phyloP scores from a whole-genome alignment of 2,329 filamentous ascomycete species.

The Pseudogymnoascus sp. region DNA sequence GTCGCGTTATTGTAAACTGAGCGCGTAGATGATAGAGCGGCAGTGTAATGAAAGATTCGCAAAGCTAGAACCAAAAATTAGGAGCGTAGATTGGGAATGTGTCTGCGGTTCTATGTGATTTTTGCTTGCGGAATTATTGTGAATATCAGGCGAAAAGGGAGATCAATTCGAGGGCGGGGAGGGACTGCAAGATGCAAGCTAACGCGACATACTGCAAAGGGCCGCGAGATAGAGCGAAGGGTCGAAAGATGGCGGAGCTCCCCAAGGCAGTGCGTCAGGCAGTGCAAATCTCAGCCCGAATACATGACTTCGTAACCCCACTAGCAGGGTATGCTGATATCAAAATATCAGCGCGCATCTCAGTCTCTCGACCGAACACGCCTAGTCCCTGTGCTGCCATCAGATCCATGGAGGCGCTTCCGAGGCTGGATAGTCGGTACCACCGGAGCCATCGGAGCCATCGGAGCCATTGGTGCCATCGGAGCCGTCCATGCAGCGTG shows the following conservation, averaged over 20 bases:
- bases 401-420: conserved; percentile 3
- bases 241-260: background rate
- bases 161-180: background rate
- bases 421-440: background rate
- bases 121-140: background rate
- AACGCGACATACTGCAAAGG: background rate
- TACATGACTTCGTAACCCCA: background rate
- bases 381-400: background rate
- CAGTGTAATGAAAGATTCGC: background rate
- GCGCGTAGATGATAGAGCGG: background rate
- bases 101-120: background rate
- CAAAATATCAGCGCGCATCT: background rate
- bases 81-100: background rate
- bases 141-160: background rate
- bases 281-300: background rate
- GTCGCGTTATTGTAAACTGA: background rate
- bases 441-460: background rate
- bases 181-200: background rate
- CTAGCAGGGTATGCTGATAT: background rate
- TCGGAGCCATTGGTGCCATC: background rate
- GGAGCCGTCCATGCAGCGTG: background rate
- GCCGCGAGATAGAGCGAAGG: background rate
- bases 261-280: background rate
- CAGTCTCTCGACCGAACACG: background rate
- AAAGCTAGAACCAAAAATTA: background rate